Evolutionary conservation across 2,329 filamentous ascomycete genomes (phyloP).

Genomic region (Harringtonia lauricola): DNA sequence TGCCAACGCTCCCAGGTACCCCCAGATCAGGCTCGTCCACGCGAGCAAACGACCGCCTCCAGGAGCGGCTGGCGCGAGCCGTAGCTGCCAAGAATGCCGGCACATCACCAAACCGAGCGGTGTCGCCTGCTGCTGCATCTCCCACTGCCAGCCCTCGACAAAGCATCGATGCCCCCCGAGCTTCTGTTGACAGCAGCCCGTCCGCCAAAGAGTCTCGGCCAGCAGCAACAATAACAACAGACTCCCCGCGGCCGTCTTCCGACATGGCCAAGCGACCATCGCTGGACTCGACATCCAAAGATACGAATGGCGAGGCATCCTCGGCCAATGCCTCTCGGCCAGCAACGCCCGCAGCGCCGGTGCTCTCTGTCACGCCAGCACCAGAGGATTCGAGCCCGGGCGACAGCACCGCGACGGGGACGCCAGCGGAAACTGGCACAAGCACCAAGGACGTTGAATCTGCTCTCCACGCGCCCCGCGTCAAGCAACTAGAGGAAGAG

Average conservation of each 20-base stretch:
- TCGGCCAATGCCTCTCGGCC: too few species aligned
- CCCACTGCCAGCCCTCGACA: slow-evolving; percentile 28
- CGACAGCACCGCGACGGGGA: not conserved
- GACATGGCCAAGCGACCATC: slow-evolving; percentile 8
- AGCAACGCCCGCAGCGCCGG: not conserved
- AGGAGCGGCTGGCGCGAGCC: slow-evolving; percentile 81
- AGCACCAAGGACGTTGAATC: not conserved
- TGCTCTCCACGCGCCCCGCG: slow-evolving; percentile 24
- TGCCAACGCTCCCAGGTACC: slow-evolving; percentile 23
- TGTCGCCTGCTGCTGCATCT: slow-evolving; percentile 31
- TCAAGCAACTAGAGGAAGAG: slow-evolving; percentile 24
- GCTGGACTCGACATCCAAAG: not conserved
- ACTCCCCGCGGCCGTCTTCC: slow-evolving; percentile 6
- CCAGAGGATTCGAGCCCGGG: not conserved
- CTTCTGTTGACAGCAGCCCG: slow-evolving; percentile 19
- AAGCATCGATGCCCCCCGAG: slow-evolving; percentile 25
- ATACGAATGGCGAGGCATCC: not conserved
- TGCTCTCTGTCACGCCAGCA: too few species aligned
- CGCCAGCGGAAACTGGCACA: not conserved
- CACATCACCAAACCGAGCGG: slow-evolving; percentile 19
- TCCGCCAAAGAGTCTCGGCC: not conserved
- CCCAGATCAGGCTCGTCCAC: slow-evolving; percentile 55
- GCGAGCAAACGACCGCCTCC: slow-evolving; percentile 67
- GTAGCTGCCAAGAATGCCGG: slow-evolving; percentile 56
- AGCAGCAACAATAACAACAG: not conserved